phyloP scores from a whole-genome alignment of 805 yeast species.

The Candida berthetii region DNA sequence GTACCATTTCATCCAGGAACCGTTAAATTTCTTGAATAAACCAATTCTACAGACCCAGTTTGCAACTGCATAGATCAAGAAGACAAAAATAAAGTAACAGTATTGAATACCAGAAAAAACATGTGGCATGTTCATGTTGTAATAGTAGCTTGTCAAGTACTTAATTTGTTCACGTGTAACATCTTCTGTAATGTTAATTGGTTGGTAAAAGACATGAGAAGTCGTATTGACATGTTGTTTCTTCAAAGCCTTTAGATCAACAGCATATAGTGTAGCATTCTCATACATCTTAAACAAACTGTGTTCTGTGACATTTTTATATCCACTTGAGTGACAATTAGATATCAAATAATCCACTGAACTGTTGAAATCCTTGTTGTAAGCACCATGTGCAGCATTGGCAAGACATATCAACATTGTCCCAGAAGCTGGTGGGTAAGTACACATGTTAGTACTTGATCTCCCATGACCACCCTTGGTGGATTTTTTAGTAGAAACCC shows the following conservation, averaged over 20 bases:
- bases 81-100: conserved; percentile 31
- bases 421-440: not conserved
- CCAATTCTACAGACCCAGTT: conserved; percentile 23
- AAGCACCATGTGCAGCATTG: not conserved
- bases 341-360: not conserved
- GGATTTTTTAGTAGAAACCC: not conserved
- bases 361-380: not conserved
- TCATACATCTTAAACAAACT: not conserved
- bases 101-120: conserved; percentile 24
- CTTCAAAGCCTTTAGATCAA: conserved; percentile 1
- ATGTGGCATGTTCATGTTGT: conserved; percentile 13
- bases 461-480: not conserved
- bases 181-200: conserved; percentile 5
- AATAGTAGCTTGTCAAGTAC: conserved; percentile 5
- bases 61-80: conserved; percentile 26
- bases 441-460: not conserved
- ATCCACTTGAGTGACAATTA: not conserved
- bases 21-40: conserved; percentile 6
- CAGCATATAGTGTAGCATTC: not conserved
- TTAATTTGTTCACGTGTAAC: not conserved
- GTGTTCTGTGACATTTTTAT: not conserved
- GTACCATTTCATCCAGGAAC: conserved; percentile 11
- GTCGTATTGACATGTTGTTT: conserved; percentile 5
- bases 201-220: conserved; percentile 3
- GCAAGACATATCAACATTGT: not conserved